A percentile compares a stretch with the other conserved stretches of the same genome.
Conservation (phyloP, 495 filamentous ascomycete species). For the Aspergillus saccharolyticus region DNA sequence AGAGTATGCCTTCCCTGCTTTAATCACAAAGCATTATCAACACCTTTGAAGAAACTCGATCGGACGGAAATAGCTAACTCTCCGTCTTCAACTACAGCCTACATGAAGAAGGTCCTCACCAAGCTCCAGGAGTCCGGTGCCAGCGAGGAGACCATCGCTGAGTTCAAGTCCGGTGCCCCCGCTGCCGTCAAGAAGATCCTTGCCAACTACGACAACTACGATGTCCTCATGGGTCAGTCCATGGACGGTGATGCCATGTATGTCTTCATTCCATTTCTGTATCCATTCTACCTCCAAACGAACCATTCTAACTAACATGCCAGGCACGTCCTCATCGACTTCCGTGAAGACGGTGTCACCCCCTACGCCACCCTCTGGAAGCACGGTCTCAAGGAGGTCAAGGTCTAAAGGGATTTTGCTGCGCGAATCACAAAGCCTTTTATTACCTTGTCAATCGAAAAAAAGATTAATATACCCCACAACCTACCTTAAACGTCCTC, state of each 20-base stretch:
- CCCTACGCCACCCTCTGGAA: conserved; percentile 92
- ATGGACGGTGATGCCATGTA: conserved; percentile 93
- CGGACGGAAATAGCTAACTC: not conserved
- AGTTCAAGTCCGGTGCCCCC: conserved; percentile 70
- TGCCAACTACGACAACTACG: conserved; percentile 86
- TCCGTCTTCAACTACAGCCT: conserved; percentile 50
- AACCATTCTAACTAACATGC: conserved; percentile 17
- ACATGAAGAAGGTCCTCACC: conserved; percentile 83
- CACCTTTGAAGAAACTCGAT: too few relatives aligned
- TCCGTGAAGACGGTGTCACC: conserved; percentile 91
- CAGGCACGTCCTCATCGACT: conserved; percentile 92
- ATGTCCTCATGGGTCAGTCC: conserved; percentile 85
- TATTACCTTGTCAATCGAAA: not conserved
- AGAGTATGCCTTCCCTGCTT: conserved; percentile 55
- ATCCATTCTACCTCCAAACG: too few relatives aligned
- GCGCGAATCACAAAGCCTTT: not conserved
- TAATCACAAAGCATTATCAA: too few relatives aligned
- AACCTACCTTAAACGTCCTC: not conserved
- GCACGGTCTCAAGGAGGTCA: conserved; percentile 83
- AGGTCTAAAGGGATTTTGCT: conserved; percentile 72
- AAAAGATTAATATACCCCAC: not conserved
- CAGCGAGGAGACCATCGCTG: conserved; percentile 58
- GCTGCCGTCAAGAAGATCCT: conserved; percentile 73
- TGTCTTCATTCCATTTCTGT: too few relatives aligned
- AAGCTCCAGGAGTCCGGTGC: conserved; percentile 58